Percentiles rank a stretch among this genome's conserved stretches.
Evolutionary conservation across 192 early-diverging fungal species (phyloP).

Genomic region (Cladochytrium replicatum): DNA sequence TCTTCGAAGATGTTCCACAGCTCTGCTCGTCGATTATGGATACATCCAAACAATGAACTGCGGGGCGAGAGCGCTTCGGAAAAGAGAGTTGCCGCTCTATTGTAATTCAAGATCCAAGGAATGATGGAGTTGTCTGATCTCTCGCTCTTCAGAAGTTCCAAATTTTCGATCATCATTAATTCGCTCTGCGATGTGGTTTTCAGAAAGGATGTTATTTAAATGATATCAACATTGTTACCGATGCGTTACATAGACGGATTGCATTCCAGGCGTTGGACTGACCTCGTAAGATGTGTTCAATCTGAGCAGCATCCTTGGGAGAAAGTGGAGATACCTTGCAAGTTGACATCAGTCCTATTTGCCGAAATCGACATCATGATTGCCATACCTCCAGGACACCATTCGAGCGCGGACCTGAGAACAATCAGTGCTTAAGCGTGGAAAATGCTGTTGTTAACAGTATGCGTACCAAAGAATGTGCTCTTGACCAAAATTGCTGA

Average conservation of each 20-base stretch:
- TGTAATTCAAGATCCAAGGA: neutral
- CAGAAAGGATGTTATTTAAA: neutral
- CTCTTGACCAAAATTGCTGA: constrained; percentile 9
- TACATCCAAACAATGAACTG: neutral
- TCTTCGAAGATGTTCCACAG: constrained; percentile 6
- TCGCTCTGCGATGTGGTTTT: neutral
- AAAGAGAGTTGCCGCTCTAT: neutral
- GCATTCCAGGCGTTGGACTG: no score
- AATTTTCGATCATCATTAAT: constrained; percentile 7
- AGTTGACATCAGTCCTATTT: no score
- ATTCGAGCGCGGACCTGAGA: constrained; percentile 2
- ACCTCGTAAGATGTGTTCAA: neutral
- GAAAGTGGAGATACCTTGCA: no score
- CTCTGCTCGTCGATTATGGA: neutral
- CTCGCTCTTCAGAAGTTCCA: neutral
- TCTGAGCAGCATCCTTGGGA: neutral
- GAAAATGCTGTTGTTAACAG: constrained; percentile 1
- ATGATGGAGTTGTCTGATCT: constrained; percentile 1
- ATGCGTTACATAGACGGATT: no score
- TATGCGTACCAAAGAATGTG: constrained; percentile 4
- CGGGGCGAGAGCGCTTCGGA: neutral
- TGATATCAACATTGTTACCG: no score
- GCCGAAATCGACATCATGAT: constrained; percentile 2
- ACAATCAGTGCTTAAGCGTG: neutral
- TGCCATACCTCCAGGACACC: neutral